A percentile compares a stretch with the other conserved stretches of the same genome.
phyloP scores from a whole-genome alignment of 208 protist species.

The Porcisia hertigi region DNA sequence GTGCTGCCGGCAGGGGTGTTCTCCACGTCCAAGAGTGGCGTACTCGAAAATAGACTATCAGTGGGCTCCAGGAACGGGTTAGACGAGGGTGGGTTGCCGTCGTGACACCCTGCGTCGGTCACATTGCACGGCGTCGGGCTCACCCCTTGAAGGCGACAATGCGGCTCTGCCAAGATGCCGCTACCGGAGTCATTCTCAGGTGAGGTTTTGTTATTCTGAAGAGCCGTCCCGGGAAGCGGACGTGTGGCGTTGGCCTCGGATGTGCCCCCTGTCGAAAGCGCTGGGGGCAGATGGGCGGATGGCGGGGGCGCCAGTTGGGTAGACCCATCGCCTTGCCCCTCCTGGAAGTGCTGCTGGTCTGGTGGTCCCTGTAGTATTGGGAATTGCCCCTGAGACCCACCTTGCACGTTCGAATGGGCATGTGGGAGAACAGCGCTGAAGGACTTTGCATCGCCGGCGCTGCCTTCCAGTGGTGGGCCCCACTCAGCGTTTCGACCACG shows the following conservation, averaged over 20 bases:
- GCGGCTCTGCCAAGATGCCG: neutral
- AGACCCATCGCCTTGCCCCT: neutral
- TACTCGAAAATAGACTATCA: neutral
- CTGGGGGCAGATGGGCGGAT: neutral
- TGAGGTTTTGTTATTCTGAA: neutral
- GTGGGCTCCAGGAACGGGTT: slow-evolving; percentile 20
- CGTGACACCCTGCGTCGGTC: neutral
- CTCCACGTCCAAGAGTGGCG: neutral
- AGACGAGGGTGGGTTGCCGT: slow-evolving; percentile 2
- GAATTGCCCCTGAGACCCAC: neutral
- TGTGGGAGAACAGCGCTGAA: neutral
- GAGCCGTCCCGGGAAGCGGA: neutral
- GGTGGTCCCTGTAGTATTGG: slow-evolving; percentile 9
- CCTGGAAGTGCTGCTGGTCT: slow-evolving; percentile 1
- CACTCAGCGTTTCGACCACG: neutral
- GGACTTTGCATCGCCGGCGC: slow-evolving; percentile 8
- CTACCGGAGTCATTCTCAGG: neutral
- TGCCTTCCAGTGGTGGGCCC: neutral
- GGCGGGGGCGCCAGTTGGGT: neutral
- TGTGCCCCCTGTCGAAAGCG: neutral
- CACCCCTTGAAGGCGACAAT: neutral
- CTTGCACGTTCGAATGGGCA: neutral
- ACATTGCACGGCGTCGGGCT: neutral
- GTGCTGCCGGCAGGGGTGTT: neutral
- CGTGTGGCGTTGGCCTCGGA: neutral